Conservation (phyloP, 148 eudicot genomes). For the Heliosperma pusillum region DNA sequence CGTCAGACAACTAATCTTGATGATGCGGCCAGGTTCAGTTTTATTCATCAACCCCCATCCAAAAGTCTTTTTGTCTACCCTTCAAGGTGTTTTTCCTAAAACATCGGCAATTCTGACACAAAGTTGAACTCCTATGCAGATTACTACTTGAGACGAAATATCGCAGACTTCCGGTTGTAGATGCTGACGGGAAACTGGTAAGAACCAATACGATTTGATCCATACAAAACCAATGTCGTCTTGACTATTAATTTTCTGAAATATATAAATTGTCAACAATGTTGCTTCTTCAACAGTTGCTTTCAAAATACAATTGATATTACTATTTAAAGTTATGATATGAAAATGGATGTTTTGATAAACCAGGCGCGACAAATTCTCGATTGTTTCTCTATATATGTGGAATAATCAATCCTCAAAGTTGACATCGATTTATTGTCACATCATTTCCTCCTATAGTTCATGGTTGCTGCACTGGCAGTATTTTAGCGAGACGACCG, state of each 20-base stretch:
- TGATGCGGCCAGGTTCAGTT: slow-evolving; percentile 83
- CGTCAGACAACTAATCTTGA: slow-evolving; percentile 85
- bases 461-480: background rate
- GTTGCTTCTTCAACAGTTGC: background rate
- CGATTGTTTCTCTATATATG: background rate
- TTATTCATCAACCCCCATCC: background rate
- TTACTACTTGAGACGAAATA: slow-evolving; percentile 76
- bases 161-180: slow-evolving; percentile 87
- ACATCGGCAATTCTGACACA: background rate
- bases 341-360: background rate
- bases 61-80: background rate
- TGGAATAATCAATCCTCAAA: background rate
- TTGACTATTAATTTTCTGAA: background rate
- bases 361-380: background rate
- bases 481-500: slow-evolving; percentile 2
- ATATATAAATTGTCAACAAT: background rate
- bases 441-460: background rate
- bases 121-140: slow-evolving; percentile 34
- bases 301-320: background rate
- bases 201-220: slow-evolving; percentile 6
- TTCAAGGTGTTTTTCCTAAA: background rate
- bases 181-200: slow-evolving; percentile 47
- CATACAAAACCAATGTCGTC: background rate
- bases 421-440: background rate
- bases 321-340: background rate